Evolutionary conservation across 179 eudicot species (phyloP).

Genomic region (Beta corolliflora): DNA sequence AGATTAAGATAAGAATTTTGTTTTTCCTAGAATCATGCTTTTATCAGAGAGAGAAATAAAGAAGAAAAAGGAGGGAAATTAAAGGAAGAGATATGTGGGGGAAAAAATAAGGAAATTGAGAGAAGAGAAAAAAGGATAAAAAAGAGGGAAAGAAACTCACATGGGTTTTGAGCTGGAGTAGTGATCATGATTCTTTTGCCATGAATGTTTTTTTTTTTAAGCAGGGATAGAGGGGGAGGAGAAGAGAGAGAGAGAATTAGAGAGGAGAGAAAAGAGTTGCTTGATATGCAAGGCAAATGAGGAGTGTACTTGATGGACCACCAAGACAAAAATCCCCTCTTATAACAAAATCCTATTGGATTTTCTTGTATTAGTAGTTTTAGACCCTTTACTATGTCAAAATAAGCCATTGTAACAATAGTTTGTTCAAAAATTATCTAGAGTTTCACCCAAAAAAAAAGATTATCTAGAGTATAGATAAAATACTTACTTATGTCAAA

Average conservation of each 20-base stretch:
- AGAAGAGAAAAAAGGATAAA: conserved; percentile 10
- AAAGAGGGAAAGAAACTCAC: conserved; percentile 43
- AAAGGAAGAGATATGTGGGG: conserved; percentile 20
- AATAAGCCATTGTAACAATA: not conserved
- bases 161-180: conserved; percentile 59
- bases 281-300: conserved; percentile 88
- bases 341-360: not conserved
- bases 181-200: conserved; percentile 64
- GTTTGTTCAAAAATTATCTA: not conserved
- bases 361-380: not conserved
- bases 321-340: conserved; percentile 20
- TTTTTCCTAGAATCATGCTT: conserved; percentile 25
- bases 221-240: not conserved
- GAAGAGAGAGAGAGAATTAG: conserved; percentile 22
- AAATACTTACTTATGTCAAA: no score
- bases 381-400: not conserved
- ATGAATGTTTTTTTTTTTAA: conserved; percentile 32
- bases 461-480: no score
- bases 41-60: conserved; percentile 18
- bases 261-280: conserved; percentile 50
- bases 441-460: no score
- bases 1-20: conserved; percentile 30
- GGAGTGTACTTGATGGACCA: conserved; percentile 58
- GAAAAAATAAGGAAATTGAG: not conserved
- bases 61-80: not conserved